A percentile compares a stretch with the other conserved stretches of the same genome.
These are phyloP conservation scores for Triangularia verruculosa DNA, from an alignment of 2,329 filamentous ascomycete genomes.

Conservation along the genomic window DNA sequence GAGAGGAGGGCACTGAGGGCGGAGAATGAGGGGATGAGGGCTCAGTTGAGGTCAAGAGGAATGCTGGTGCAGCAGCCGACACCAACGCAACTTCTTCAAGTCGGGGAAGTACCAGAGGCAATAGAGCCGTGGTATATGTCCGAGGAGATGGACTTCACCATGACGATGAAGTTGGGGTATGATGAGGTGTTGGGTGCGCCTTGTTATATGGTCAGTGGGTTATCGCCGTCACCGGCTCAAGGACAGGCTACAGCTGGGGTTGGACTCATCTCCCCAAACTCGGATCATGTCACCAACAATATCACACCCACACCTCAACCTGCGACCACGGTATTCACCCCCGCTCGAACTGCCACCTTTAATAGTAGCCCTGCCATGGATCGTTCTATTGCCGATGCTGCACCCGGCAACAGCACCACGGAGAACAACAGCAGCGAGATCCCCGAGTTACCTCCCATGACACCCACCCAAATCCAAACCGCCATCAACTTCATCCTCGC, in stretches of 20 bases:
- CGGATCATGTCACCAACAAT: neutral
- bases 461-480: conserved; percentile 41
- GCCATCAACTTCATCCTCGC: conserved; percentile 54
- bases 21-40: conserved; percentile 40
- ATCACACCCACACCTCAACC: neutral
- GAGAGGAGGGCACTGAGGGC: conserved; percentile 37
- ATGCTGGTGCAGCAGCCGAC: neutral
- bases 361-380: neutral
- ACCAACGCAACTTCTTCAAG: neutral
- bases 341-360: neutral
- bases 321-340: neutral
- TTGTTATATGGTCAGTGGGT: conserved; percentile 32
- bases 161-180: conserved; percentile 42
- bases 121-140: neutral
- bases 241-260: no score
- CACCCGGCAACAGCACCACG: neutral
- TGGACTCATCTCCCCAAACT: neutral
- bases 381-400: neutral
- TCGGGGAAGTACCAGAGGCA: neutral
- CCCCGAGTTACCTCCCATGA: conserved; percentile 30
- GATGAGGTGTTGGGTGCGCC: conserved; percentile 43
- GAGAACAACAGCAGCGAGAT: neutral
- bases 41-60: neutral
- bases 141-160: conserved; percentile 29
- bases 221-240: neutral